Evolutionary conservation across 768 basidiomycete species (phyloP), one percentile per base, ranked within the genome.

Genomic region (Amyloporia xantha): DNA sequence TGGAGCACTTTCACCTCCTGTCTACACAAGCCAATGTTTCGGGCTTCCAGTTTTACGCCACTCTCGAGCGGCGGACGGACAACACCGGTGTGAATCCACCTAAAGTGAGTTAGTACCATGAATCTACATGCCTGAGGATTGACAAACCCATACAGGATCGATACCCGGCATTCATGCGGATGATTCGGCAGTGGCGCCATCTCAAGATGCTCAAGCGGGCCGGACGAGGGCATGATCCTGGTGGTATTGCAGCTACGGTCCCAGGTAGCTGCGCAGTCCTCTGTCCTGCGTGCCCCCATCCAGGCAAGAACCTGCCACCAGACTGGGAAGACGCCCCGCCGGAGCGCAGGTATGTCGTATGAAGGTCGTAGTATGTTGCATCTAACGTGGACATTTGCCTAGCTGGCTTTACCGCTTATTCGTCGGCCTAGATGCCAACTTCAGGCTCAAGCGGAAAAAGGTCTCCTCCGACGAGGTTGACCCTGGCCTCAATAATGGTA

Each of bases 11-110:
- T 37, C 70, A 73, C 15, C 17, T 66, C 1, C 48, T 67, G 2
- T 59, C 59, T 0, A 60, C 69, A 12, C 58, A 66, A 30, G 64
- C 62, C 0, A 71, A 71, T 44, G 24, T 61, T 0, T 67, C 64
- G 0, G 57, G 48, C 0, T 69, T 56, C 27, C 63, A 69, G 27
- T 71, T 62, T 49, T 71, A 68, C 44, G 50, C 51, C 1, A 30
- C 59, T 0, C 41, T 72, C 1, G 53, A 37, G 1, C 50, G 59
- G 5, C 28, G 47, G n/a, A 66, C 65, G 0, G 63, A 71, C 38
- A 71, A 70, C 42, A 64, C 59, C 4, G 64, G 66, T 0, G 48
- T 57, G 1, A 30, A 13, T 2, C 40, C 43, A 19, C 37, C 26
- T 0, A 40, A 47, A 13, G 59, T 61, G 26, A 17, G 51, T 55